Conservation (phyloP, 257 asterid genomes). For the Gentiana macrophylla region DNA sequence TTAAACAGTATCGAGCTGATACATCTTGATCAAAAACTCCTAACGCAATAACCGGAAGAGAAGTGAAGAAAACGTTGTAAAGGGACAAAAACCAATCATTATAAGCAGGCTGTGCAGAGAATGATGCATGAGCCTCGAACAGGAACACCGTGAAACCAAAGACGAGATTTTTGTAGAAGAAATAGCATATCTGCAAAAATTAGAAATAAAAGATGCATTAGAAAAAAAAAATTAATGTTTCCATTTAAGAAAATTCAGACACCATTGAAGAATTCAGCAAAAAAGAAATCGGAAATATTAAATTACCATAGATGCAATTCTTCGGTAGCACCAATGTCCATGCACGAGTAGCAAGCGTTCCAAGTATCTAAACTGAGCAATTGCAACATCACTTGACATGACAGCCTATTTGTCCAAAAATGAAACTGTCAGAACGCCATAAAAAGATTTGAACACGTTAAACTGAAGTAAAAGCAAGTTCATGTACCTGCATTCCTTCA, state of each 20-base stretch:
- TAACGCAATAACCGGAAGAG: constrained; percentile 79
- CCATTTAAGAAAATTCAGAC: neutral
- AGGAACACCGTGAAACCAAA: constrained; percentile 61
- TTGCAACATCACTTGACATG: constrained; percentile 89
- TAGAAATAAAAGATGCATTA: neutral
- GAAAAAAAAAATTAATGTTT: neutral
- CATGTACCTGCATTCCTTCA: constrained; percentile 91
- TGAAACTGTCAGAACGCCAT: neutral
- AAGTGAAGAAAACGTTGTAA: constrained; percentile 87
- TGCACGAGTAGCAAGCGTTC: constrained; percentile 90
- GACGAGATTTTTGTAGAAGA: constrained; percentile 66
- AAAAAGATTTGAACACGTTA: neutral
- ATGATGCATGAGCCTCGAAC: constrained; percentile 53
- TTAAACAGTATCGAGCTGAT: constrained; percentile 70
- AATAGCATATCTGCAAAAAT: constrained; percentile 67
- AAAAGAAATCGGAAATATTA: neutral
- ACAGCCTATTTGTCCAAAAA: constrained; percentile 46
- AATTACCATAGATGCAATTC: constrained; percentile 84
- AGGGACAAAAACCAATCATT: constrained; percentile 90
- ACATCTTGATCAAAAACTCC: constrained; percentile 96
- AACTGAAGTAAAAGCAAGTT: constrained; percentile 2
- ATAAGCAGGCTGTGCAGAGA: constrained; percentile 67
- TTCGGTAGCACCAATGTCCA: constrained; percentile 94
- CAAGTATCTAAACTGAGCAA: constrained; percentile 73
- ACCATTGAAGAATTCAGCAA: neutral